Percentiles rank a stretch among this genome's conserved stretches.
Conservation (phyloP, 1,284 basidiomycete species). For the Testicularia cyperi region DNA sequence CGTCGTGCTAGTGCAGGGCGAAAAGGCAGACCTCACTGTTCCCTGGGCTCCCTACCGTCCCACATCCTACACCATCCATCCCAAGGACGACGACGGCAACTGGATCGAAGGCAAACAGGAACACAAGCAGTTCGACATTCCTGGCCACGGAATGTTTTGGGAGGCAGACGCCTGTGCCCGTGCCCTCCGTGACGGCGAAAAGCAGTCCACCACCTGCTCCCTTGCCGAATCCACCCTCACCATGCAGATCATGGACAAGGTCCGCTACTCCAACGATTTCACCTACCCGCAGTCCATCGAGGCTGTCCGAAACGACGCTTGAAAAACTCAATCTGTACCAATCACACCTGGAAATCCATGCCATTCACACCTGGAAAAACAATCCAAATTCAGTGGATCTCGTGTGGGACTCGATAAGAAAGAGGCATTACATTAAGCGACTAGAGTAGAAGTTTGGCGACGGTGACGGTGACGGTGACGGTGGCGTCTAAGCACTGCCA, state of each 20-base stretch:
- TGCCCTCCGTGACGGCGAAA: conserved; percentile 73
- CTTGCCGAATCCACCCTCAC: conserved; percentile 60
- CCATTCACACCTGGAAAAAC: no score
- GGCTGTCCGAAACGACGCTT: not conserved
- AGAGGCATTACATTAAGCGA: no score
- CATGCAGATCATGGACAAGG: conserved; percentile 49
- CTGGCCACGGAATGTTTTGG: conserved; percentile 62
- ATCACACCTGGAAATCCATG: no score
- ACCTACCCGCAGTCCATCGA: conserved; percentile 33
- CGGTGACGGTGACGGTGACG: no score
- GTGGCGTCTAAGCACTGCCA: conserved; percentile 12
- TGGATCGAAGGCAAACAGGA: conserved; percentile 18
- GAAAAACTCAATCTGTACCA: not conserved
- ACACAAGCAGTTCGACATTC: conserved; percentile 66
- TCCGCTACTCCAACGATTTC: conserved; percentile 16
- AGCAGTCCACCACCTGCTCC: conserved; percentile 73
- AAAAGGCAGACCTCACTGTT: conserved; percentile 64
- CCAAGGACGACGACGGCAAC: conserved; percentile 35
- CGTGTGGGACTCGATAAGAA: no score
- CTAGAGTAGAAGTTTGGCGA: no score
- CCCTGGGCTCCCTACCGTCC: conserved; percentile 68
- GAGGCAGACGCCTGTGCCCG: conserved; percentile 78
- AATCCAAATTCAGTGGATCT: no score
- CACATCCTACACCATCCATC: conserved; percentile 28
- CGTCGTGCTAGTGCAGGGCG: conserved; percentile 38